These are phyloP conservation scores for Suillus alpinus DNA, from an alignment of 768 basidiomycete genomes.

Conservation along the genomic window DNA sequence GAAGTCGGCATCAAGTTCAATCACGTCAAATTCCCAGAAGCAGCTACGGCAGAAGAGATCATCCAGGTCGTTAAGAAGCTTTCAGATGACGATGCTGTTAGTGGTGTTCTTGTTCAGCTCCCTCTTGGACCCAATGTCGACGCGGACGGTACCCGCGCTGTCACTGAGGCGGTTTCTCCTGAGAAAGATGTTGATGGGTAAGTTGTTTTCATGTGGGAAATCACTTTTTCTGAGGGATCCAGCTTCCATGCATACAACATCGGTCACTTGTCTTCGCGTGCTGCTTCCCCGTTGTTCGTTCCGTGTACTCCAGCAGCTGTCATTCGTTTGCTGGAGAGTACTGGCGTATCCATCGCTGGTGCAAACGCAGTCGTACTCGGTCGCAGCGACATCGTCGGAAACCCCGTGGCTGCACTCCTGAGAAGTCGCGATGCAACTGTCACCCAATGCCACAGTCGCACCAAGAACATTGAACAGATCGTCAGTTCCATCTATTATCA, in stretches of 20 bases:
- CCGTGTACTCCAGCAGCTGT: conserved; percentile 97
- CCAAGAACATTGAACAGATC: conserved; percentile 75
- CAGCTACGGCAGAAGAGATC: conserved; percentile 70
- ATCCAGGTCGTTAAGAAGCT: conserved; percentile 75
- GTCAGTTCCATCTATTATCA: conserved; percentile 42
- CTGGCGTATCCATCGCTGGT: conserved; percentile 75
- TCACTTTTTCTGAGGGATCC: conserved; percentile 1
- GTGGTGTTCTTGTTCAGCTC: conserved; percentile 93
- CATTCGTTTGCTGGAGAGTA: conserved; percentile 84
- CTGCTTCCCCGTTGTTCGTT: conserved; percentile 83
- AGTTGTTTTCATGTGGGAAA: conserved; percentile 23
- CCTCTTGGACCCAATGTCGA: conserved; percentile 84
- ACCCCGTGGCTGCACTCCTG: conserved; percentile 88
- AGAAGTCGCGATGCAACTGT: conserved; percentile 91
- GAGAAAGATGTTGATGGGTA: conserved; percentile 98
- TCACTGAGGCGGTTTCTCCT: conserved; percentile 93
- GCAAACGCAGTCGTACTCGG: conserved; percentile 90
- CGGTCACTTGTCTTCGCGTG: conserved; percentile 88
- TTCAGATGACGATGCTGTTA: conserved; percentile 78
- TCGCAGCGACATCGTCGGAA: conserved; percentile 97
- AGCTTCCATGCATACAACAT: conserved; percentile 99
- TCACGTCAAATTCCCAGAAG: conserved; percentile 71
- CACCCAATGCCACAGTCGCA: conserved; percentile 94
- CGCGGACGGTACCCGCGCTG: conserved; percentile 78
- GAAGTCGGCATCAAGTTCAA: conserved; percentile 89